Conservation (phyloP, 2,329 filamentous ascomycete genomes). For the Claviceps humidiphila region DNA sequence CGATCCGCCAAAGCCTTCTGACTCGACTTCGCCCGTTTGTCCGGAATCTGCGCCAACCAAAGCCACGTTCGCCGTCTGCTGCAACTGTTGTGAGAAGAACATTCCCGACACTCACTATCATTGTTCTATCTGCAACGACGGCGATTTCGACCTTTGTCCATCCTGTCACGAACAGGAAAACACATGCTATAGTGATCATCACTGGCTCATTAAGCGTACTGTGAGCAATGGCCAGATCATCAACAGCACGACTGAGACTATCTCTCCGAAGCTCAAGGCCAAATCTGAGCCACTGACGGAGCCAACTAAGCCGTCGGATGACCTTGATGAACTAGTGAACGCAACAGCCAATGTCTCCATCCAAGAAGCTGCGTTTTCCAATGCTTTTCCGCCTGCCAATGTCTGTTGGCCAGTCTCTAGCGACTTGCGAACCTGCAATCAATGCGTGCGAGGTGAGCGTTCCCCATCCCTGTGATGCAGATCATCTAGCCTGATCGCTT, state of each 20-base stretch:
- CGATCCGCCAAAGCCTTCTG: neutral
- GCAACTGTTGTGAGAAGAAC: slow-evolving; percentile 73
- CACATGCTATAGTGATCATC: slow-evolving; percentile 63
- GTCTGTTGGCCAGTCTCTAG: slow-evolving; percentile 9
- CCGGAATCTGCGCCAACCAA: neutral
- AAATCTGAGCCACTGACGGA: slow-evolving; percentile 9
- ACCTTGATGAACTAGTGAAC: neutral
- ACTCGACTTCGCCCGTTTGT: neutral
- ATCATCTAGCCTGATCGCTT: neutral
- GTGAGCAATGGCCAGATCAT: slow-evolving; percentile 67
- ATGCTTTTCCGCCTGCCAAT: neutral
- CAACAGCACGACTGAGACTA: slow-evolving; percentile 73
- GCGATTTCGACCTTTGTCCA: slow-evolving; percentile 88
- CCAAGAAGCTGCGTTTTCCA: neutral
- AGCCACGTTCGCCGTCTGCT: slow-evolving; percentile 65
- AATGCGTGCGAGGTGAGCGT: slow-evolving; percentile 34
- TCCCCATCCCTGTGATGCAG: neutral
- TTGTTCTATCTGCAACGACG: slow-evolving; percentile 83
- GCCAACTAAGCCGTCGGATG: neutral
- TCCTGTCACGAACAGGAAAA: slow-evolving; percentile 62
- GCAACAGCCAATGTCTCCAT: neutral
- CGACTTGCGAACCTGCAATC: slow-evolving; percentile 55
- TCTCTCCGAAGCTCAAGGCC: slow-evolving; percentile 48
- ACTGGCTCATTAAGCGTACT: slow-evolving; percentile 91
- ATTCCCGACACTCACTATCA: slow-evolving; percentile 83